Base-by-base conservation (phyloP, 768 basidiomycete species). In the Mycena albidolilacea region DNA sequence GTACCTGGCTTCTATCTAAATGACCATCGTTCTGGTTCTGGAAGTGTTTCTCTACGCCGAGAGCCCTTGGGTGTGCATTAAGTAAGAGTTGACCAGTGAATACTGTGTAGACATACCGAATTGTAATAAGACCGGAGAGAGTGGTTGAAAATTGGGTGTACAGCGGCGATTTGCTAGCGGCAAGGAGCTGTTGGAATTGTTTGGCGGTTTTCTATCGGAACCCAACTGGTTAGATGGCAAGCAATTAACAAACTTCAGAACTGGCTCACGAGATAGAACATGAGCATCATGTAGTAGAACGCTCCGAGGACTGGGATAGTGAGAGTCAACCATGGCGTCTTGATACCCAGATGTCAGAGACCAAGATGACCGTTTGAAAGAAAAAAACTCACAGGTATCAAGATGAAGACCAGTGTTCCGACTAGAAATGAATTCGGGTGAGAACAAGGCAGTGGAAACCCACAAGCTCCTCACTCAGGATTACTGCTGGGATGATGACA, bases 271-370 rank as follows among this genome's bases (percentile, higher is more conserved):
- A 55, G 30, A 14, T 55, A 55, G 14, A 55, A 55, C 14, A 30
- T 9, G 11, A 70, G 8, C 11, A 70, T 64, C n/a, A 48, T 3
- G 48, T 52, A 70, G 37, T 55, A 64, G 5, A 70, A 35, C n/a
- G 38, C 69, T 1, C 50, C 61, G 43, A 64, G 38, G 23, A 70
- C 64, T 1, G 69, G 69, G 4, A 70, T 21, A 19, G 52, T 44
- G 5, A 70, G 21, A 23, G 69, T 58, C 3, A 55, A 30, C 54
- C 54, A 55, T 11, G 54, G 54, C 11, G 23, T 35, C 54, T 55
- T 17, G 7, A 55, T 12, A 5, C 4, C 54, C 8, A 30, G 17
- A 30, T 7, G 14, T 55, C 54, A 55, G 23, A 17, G 11, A 55
- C 19, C 8, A 35, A 30, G 15, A 4, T 55, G 30, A 30, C 30